phyloP scores from a whole-genome alignment of 2,329 filamentous ascomycete genomes.

The Furcasterigmium sp. region DNA sequence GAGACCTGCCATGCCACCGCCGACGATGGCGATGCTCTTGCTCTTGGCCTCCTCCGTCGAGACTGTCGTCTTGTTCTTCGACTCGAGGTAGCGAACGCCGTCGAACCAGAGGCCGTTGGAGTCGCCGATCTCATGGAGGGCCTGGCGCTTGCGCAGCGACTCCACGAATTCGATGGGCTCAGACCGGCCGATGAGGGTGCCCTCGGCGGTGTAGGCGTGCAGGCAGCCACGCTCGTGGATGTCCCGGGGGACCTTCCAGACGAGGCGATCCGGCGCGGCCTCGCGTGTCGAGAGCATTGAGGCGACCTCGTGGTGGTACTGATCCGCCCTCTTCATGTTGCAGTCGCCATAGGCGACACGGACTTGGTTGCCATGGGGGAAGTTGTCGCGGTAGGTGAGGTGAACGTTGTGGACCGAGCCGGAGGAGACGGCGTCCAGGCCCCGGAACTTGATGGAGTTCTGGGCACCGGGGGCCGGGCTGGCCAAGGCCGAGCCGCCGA shows the following conservation, averaged over 20 bases:
- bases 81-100: conserved; percentile 29
- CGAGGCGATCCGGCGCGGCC: conserved; percentile 13
- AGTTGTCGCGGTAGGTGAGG: conserved; percentile 9
- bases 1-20: conserved; percentile 56
- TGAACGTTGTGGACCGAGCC: conserved; percentile 14
- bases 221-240: conserved; percentile 2
- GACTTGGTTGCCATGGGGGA: conserved; percentile 8
- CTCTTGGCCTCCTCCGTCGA: conserved; percentile 44
- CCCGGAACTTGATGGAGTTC: conserved; percentile 4
- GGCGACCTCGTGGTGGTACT: conserved; percentile 12
- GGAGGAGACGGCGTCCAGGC: conserved; percentile 1
- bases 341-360: conserved; percentile 15
- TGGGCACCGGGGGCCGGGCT: not conserved
- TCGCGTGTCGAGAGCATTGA: conserved; percentile 7
- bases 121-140: conserved; percentile 10
- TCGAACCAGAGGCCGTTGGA: conserved; percentile 5
- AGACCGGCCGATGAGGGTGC: not conserved
- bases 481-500: not conserved
- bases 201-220: not conserved
- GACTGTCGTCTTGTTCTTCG: conserved; percentile 44
- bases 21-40: conserved; percentile 52
- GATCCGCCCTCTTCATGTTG: conserved; percentile 8
- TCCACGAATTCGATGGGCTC: not conserved
- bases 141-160: not conserved
- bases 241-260: conserved; percentile 15